Evolutionary conservation across 495 filamentous ascomycete species (phyloP).

Genomic region (Diplogelasinospora grovesii): DNA sequence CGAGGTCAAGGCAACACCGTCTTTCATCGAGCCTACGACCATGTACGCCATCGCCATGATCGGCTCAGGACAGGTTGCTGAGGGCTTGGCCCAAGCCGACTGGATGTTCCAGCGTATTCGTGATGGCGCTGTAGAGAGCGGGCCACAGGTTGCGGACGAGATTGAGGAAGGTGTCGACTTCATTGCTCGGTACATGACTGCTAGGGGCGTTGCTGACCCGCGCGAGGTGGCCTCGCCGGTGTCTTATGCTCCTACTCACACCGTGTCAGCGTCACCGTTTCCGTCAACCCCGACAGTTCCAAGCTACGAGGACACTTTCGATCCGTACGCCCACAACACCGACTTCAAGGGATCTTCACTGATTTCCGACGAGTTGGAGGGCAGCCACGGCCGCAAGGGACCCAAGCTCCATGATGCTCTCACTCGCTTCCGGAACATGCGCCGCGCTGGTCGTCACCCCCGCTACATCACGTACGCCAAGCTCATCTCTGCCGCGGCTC

Average conservation of each 20-base stretch:
- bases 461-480: conserved; percentile 95
- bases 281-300: conserved; percentile 31
- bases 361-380: conserved; percentile 82
- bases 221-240: conserved; percentile 30
- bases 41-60: conserved; percentile 83
- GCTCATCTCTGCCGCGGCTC: conserved; percentile 83
- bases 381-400: conserved; percentile 57
- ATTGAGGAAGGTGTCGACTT: conserved; percentile 84
- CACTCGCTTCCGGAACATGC: conserved; percentile 81
- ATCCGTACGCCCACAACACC: conserved; percentile 82
- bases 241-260: conserved; percentile 18
- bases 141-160: conserved; percentile 58
- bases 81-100: conserved; percentile 68
- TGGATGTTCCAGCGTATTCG: conserved; percentile 78
- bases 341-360: conserved; percentile 87
- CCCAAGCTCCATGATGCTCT: conserved; percentile 75
- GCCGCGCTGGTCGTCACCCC: conserved; percentile 82
- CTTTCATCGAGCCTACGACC: conserved; percentile 76
- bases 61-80: conserved; percentile 68
- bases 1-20: conserved; percentile 47
- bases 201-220: conserved; percentile 40
- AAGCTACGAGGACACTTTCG: conserved; percentile 67
- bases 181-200: conserved; percentile 68
- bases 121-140: conserved; percentile 38
- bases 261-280: conserved; percentile 30